A percentile compares a stretch with the other conserved stretches of the same genome.
These are phyloP conservation scores for Leccinum angustisporum DNA, from an alignment of 1,284 basidiomycete species.

Conservation along the genomic window DNA sequence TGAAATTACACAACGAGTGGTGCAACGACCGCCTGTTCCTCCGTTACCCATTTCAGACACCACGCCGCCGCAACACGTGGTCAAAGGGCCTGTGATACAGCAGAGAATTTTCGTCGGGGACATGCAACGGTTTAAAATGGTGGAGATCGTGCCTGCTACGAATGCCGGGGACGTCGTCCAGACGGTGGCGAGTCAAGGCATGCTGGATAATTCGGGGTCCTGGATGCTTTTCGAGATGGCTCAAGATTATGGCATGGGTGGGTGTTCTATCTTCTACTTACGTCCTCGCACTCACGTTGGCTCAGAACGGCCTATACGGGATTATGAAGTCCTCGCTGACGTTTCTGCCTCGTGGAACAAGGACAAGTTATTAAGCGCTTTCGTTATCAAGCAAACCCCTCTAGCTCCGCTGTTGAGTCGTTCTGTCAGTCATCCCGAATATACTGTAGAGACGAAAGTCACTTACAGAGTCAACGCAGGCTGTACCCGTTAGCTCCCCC, in stretches of 20 bases:
- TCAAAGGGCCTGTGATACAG: conserved; percentile 41
- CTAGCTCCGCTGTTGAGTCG: conserved; percentile 57
- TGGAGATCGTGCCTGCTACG: conserved; percentile 61
- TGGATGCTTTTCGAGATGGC: conserved; percentile 83
- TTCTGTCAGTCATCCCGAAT: conserved; percentile 46
- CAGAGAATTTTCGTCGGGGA: conserved; percentile 74
- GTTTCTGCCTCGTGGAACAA: conserved; percentile 83
- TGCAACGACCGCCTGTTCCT: conserved; percentile 36
- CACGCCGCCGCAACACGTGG: conserved; percentile 21
- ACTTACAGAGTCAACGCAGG: conserved; percentile 38
- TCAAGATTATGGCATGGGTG: conserved; percentile 85
- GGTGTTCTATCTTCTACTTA: conserved; percentile 26
- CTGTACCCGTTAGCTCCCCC: conserved; percentile 71
- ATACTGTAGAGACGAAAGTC: conserved; percentile 5
- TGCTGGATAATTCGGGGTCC: conserved; percentile 52
- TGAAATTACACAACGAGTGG: conserved; percentile 21
- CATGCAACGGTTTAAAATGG: conserved; percentile 69
- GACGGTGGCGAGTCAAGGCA: conserved; percentile 60
- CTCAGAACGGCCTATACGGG: conserved; percentile 81
- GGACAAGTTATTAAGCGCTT: conserved; percentile 71
- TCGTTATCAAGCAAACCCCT: conserved; percentile 73
- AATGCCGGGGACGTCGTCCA: conserved; percentile 66
- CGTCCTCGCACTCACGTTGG: conserved; percentile 1
- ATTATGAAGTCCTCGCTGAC: conserved; percentile 74
- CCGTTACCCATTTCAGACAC: conserved; percentile 37